These are phyloP conservation scores for Vaccinium macrocarpon DNA, from an alignment of 148 eudicot species.

Conservation along the genomic window DNA sequence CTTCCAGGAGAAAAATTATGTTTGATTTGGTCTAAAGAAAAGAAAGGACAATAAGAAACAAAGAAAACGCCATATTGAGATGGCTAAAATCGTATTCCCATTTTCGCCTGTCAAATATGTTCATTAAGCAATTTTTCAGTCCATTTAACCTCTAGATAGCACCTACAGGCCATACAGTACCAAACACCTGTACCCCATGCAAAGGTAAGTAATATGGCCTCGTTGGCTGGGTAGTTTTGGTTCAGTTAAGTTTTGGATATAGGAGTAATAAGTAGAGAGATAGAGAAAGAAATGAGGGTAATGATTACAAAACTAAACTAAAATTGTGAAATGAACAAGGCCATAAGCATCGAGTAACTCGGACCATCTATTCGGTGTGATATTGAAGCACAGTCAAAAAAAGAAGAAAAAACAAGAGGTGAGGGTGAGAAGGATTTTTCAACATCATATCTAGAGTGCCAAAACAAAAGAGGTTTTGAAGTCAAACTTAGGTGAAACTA, in stretches of 20 bases:
- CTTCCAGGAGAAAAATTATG: neutral
- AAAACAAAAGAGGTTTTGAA: neutral
- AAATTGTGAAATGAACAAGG: too few species aligned
- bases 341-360: neutral
- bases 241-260: too few species aligned
- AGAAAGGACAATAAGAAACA: neutral
- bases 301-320: too few species aligned
- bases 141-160: neutral
- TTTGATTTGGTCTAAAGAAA: neutral
- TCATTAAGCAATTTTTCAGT: neutral
- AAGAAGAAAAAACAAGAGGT: neutral
- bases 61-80: neutral
- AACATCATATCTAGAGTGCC: neutral
- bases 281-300: too few species aligned
- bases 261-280: too few species aligned
- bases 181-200: neutral
- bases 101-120: neutral
- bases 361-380: neutral
- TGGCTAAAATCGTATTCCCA: neutral
- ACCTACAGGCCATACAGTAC: neutral
- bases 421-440: neutral
- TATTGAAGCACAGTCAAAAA: neutral
- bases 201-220: too few species aligned
- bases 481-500: neutral
- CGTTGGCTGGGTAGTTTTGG: too few species aligned